Evolutionary conservation across 2,329 filamentous ascomycete genomes (phyloP).

Genomic region (Dactylellina sp.): DNA sequence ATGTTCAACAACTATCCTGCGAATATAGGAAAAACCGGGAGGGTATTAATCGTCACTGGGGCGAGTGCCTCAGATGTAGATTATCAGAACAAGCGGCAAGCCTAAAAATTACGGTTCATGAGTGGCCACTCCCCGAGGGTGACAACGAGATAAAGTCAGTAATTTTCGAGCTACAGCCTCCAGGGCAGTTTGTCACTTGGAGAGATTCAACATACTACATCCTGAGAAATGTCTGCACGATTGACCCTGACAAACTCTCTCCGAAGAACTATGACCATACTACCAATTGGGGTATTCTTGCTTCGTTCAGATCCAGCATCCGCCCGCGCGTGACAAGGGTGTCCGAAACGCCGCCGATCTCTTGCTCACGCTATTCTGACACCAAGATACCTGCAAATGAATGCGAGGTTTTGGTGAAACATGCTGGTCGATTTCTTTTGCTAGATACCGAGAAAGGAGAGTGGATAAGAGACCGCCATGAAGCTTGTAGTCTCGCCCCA

Average conservation of each 20-base stretch:
- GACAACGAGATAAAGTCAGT: background rate
- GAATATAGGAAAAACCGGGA: background rate
- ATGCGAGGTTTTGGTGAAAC: conserved; percentile 18
- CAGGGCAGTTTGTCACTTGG: conserved; percentile 51
- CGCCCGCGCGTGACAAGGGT: conserved; percentile 17
- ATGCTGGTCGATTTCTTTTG: conserved; percentile 14
- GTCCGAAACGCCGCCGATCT: conserved; percentile 21
- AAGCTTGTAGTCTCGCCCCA: background rate
- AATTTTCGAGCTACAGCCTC: conserved; percentile 57
- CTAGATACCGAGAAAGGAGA: background rate
- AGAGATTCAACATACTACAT: conserved; percentile 58
- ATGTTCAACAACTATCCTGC: conserved; percentile 57
- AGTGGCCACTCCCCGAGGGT: conserved; percentile 69
- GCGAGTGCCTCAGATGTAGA: conserved; percentile 62
- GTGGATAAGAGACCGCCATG: conserved; percentile 24
- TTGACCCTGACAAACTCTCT: background rate
- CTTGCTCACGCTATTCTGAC: background rate
- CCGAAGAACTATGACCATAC: background rate
- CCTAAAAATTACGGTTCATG: conserved; percentile 67
- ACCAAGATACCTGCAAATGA: background rate
- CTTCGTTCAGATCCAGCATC: background rate
- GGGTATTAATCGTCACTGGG: background rate
- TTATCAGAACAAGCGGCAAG: conserved; percentile 61
- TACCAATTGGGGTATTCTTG: conserved; percentile 17
- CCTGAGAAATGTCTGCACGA: conserved; percentile 48